Percentiles rank a stretch among this genome's conserved stretches.
phyloP scores from a whole-genome alignment of 371 early-diverging fungal genomes.

The Actinomortierella ambigua region DNA sequence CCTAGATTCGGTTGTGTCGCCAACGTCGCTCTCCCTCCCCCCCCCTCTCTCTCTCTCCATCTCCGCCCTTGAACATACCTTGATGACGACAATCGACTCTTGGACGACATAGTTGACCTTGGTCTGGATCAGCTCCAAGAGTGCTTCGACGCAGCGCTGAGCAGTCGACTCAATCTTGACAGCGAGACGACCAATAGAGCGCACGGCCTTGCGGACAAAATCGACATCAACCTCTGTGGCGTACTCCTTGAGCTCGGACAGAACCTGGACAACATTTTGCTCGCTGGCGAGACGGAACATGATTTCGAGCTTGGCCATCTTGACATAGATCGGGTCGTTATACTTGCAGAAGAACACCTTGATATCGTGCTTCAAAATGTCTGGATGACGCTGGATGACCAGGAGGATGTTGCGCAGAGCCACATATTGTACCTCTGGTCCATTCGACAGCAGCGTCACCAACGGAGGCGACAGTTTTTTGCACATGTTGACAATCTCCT shows the following conservation, averaged over 20 bases:
- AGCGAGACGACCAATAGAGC: conserved; percentile 92
- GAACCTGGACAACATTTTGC: conserved; percentile 79
- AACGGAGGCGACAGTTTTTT: conserved; percentile 91
- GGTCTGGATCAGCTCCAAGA: conserved; percentile 87
- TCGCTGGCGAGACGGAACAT: conserved; percentile 84
- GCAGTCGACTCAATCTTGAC: conserved; percentile 86
- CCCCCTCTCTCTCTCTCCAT: neutral
- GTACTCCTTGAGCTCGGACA: conserved; percentile 94
- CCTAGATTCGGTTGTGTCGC: too few species aligned
- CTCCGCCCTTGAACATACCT: conserved; percentile 47
- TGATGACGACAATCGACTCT: conserved; percentile 91
- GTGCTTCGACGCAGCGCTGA: conserved; percentile 83
- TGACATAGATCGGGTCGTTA: conserved; percentile 97
- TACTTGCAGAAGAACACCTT: conserved; percentile 95
- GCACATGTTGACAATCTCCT: conserved; percentile 65
- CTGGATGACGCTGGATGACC: conserved; percentile 83
- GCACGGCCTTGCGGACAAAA: conserved; percentile 92
- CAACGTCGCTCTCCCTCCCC: too few species aligned
- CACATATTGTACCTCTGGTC: conserved; percentile 94
- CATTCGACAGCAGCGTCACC: conserved; percentile 87
- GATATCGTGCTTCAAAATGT: conserved; percentile 84
- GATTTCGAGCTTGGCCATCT: conserved; percentile 91
- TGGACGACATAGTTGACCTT: conserved; percentile 94
- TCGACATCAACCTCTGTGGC: conserved; percentile 94
- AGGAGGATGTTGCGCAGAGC: conserved; percentile 90